Conservation (phyloP, 805 yeast species). For the Hanseniaspora singularis region DNA sequence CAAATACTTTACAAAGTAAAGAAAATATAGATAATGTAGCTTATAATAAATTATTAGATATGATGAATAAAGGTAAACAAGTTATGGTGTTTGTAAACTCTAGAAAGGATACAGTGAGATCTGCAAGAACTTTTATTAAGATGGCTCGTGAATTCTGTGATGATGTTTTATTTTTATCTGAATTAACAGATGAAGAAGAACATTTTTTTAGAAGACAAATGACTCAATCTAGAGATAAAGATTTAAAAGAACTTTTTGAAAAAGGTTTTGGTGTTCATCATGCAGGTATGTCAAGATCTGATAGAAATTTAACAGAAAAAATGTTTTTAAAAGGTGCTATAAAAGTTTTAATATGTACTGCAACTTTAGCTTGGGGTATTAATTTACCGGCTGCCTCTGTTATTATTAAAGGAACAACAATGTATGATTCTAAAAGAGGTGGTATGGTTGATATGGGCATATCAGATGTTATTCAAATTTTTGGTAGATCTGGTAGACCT, state of each 20-base stretch:
- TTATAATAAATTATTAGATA: constrained; percentile 61
- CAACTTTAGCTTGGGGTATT: constrained; percentile 99
- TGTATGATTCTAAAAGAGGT: constrained; percentile 87
- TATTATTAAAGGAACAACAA: constrained; percentile 90
- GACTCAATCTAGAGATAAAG: constrained; percentile 59
- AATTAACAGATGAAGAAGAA: constrained; percentile 16
- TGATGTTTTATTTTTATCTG: constrained; percentile 32
- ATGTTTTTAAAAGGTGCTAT: constrained; percentile 78
- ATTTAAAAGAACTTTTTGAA: constrained; percentile 64
- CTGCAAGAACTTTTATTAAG: constrained; percentile 59
- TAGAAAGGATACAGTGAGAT: constrained; percentile 78
- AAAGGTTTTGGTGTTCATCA: constrained; percentile 89
- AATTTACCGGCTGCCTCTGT: constrained; percentile 97
- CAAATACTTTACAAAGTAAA: constrained; percentile 56
- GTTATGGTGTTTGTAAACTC: constrained; percentile 97
- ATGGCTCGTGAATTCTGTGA: constrained; percentile 55
- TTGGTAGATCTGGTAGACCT: constrained; percentile 99
- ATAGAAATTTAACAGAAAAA: constrained; percentile 78
- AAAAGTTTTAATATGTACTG: constrained; percentile 85
- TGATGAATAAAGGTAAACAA: constrained; percentile 61
- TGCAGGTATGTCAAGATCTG: constrained; percentile 91
- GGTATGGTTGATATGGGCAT: constrained; percentile 89
- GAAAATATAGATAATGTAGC: constrained; percentile 65
- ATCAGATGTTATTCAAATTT: constrained; percentile 92
- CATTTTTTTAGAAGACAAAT: constrained; percentile 51